Evolutionary conservation across 2,329 filamentous ascomycete genomes (phyloP).

Genomic region (Lachnellula cervina): DNA sequence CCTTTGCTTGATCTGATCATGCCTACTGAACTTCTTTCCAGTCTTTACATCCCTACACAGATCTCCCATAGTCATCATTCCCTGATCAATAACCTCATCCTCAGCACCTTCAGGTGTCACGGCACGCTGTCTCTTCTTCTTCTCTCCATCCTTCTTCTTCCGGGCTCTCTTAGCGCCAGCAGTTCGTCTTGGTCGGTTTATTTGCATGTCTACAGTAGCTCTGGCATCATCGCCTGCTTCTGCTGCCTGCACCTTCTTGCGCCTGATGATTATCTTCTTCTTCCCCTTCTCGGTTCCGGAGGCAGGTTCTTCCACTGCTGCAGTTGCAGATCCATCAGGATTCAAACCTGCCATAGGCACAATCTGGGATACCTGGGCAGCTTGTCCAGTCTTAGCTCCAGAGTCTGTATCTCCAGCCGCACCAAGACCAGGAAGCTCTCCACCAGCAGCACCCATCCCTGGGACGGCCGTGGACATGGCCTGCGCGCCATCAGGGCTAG

Average conservation of each 20-base stretch:
- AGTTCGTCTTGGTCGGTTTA: constrained; percentile 17
- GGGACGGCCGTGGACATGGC: background rate
- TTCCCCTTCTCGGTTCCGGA: constrained; percentile 18
- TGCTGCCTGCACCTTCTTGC: constrained; percentile 18
- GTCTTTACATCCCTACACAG: constrained; percentile 64
- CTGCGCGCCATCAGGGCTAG: constrained; percentile 3
- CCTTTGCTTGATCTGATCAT: constrained; percentile 66
- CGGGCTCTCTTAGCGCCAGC: constrained; percentile 16
- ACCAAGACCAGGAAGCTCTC: background rate
- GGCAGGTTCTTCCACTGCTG: constrained; percentile 12
- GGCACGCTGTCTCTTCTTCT: constrained; percentile 25
- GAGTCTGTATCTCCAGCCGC: constrained; percentile 7
- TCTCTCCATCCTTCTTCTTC: constrained; percentile 32
- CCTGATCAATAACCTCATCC: constrained; percentile 57
- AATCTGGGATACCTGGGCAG: constrained; percentile 15
- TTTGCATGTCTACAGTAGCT: constrained; percentile 22
- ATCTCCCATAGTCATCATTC: constrained; percentile 66
- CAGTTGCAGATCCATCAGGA: constrained; percentile 25
- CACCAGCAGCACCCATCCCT: constrained; percentile 13
- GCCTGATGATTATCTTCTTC: constrained; percentile 15
- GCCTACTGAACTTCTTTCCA: constrained; percentile 70
- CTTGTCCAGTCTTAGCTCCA: constrained; percentile 3
- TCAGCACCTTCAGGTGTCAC: constrained; percentile 61
- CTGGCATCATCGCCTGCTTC: constrained; percentile 21
- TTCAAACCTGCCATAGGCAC: constrained; percentile 23